phyloP scores from a whole-genome alignment of 768 basidiomycete species.

The Termitomyces sp. region DNA sequence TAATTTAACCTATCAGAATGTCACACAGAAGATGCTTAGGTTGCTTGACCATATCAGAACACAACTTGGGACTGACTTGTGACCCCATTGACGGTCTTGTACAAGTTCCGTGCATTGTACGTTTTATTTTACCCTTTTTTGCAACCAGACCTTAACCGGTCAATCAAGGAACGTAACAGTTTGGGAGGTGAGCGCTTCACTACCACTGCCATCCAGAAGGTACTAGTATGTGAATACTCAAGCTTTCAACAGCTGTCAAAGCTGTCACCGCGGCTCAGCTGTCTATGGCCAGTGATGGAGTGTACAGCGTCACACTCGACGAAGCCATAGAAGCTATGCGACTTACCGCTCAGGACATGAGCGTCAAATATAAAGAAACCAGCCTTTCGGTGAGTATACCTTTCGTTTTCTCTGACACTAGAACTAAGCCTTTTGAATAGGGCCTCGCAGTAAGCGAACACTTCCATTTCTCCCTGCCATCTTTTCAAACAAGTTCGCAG shows the following conservation, averaged over 20 bases:
- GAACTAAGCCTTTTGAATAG: conserved; percentile 17
- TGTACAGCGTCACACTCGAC: conserved; percentile 85
- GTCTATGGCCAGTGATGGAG: conserved; percentile 87
- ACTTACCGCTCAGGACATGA: conserved; percentile 91
- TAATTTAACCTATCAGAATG: conserved; percentile 19
- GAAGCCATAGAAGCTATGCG: conserved; percentile 97
- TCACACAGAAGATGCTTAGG: neutral
- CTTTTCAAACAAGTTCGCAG: conserved; percentile 25
- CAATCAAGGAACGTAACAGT: conserved; percentile 71
- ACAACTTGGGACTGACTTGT: conserved; percentile 87
- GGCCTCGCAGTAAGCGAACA: conserved; percentile 36
- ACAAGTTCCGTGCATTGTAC: conserved; percentile 93
- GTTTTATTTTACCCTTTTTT: conserved; percentile 21
- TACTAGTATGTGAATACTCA: neutral
- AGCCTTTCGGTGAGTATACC: conserved; percentile 69
- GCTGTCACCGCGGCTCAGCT: conserved; percentile 93
- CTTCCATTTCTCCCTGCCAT: neutral
- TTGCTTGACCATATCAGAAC: conserved; percentile 44
- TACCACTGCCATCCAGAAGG: neutral
- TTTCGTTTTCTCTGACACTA: conserved; percentile 1
- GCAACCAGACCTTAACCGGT: neutral
- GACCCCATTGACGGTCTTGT: conserved; percentile 93
- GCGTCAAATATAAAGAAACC: conserved; percentile 93
- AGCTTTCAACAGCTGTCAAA: conserved; percentile 64
- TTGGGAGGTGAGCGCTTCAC: conserved; percentile 58